A percentile compares a stretch with the other conserved stretches of the same genome.
These are phyloP conservation scores for Talaromyces atroroseus DNA, from an alignment of 2,329 filamentous ascomycete genomes.

Conservation along the genomic window DNA sequence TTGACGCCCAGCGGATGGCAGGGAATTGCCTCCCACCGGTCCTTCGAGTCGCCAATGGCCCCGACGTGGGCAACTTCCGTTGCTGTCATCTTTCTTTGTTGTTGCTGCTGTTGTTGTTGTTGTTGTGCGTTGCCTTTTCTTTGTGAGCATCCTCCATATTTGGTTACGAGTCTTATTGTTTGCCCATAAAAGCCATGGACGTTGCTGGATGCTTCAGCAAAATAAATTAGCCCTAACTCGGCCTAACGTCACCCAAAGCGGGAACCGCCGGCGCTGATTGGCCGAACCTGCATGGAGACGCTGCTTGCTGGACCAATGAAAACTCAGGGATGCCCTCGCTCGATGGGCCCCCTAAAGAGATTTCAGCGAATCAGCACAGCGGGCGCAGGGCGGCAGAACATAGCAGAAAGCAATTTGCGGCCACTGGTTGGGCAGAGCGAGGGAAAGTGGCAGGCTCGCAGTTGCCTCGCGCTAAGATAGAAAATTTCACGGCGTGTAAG, in stretches of 20 bases:
- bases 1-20: slow-evolving; percentile 78
- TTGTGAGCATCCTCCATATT: background rate
- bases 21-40: slow-evolving; percentile 63
- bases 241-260: slow-evolving; percentile 5
- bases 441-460: slow-evolving; percentile 13
- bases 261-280: background rate
- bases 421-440: slow-evolving; percentile 1
- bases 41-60: slow-evolving; percentile 2
- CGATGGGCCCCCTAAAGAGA: background rate
- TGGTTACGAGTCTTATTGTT: background rate
- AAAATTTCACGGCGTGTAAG: slow-evolving; percentile 22
- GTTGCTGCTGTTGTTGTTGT: too few species aligned
- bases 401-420: slow-evolving; percentile 6
- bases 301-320: background rate
- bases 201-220: too few species aligned
- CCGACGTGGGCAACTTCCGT: background rate
- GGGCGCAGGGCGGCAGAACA: background rate
- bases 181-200: background rate
- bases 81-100: slow-evolving; percentile 1
- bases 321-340: background rate
- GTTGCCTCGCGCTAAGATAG: slow-evolving; percentile 22
- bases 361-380: background rate
- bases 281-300: background rate
- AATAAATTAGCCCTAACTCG: background rate
- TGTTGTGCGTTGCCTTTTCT: too few species aligned